Evolutionary conservation across 108 stramenopile species (phyloP).

Genomic region (Discostella pseudostelligera): DNA sequence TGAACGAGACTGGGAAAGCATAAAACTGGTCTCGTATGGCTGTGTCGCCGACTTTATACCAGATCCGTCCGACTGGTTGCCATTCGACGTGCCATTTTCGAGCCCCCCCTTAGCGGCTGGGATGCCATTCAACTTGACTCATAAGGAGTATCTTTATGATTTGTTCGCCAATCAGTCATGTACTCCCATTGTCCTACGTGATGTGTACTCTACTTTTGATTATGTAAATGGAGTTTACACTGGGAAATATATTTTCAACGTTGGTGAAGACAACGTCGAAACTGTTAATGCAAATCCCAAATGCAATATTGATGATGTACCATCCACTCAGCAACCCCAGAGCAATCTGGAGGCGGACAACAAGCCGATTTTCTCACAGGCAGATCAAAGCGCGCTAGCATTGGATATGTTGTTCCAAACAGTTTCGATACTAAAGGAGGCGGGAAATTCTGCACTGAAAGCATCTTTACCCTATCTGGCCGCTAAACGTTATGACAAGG

Average conservation of each 20-base stretch:
- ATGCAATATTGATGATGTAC: too few species aligned
- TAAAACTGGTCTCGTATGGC: constrained; percentile 24
- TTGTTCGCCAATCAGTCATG: constrained; percentile 13
- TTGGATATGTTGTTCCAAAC: constrained; percentile 53
- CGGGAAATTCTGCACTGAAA: constrained; percentile 67
- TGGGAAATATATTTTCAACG: too few species aligned
- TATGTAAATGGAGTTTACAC: too few species aligned
- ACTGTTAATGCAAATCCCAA: too few species aligned
- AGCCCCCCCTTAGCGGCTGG: constrained; percentile 36
- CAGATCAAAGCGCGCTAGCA: constrained; percentile 28
- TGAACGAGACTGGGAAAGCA: neutral
- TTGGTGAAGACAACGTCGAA: too few species aligned
- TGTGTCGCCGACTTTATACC: constrained; percentile 67
- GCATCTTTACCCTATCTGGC: constrained; percentile 48
- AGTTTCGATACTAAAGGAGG: constrained; percentile 59
- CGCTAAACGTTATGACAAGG: constrained; percentile 72
- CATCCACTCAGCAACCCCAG: too few species aligned
- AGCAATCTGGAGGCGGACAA: too few species aligned
- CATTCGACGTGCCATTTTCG: constrained; percentile 57
- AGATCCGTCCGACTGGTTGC: constrained; percentile 77
- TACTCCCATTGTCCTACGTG: constrained; percentile 19
- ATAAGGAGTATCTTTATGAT: constrained; percentile 45
- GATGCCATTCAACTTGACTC: constrained; percentile 43
- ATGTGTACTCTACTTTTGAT: too few species aligned
- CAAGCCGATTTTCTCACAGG: too few species aligned